Base-by-base conservation (phyloP, 192 early-diverging fungal genomes). In the Entomortierella chlamydospora region DNA sequence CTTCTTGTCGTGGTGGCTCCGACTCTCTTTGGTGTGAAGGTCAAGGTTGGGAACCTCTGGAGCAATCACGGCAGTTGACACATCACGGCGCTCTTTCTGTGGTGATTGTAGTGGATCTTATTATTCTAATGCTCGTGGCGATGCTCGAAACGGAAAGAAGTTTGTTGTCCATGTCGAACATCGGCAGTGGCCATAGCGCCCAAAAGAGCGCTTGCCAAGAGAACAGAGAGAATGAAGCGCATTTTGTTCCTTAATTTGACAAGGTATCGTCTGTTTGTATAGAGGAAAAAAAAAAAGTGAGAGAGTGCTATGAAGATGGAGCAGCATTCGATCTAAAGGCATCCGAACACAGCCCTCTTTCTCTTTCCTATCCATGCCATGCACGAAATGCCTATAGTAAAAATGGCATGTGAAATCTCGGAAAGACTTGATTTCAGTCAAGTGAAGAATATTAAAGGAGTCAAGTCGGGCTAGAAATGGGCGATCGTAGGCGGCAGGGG, bases 141-240 rank as follows among this genome's bases (percentile, higher is more conserved):
- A 17, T 52, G 60, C 30, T 68, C 66, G 42, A 77, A 65, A 26
- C 54, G 65, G 66, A 77, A 64, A 33, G 60, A 29, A 8, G 73
- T 54, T 15, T 68, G 73, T 26, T 68, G 65, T 23, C 58, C 58
- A 0, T 63, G 59, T 20, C 37, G 59, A 9, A 31, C 64, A 52
- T 77, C 73, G 23, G 66, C 64, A 31, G 54, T 30, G 47, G 53
- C 54, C 50, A 67, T 26, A 31, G 64, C 22, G 13, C 58, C 51
- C 28, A 74, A 17, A 10, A 67, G 39, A 13, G 72, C 59, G 12
- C 64, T 61, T 39, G 72, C 64, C 58, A 74, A 43, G 17, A 74
- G 57, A n/a, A 42, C 63, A 18, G 73, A 77, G 28, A 77, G 26
- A 63, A 68, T 68, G 23, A 77, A 63, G 28, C 66, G 64, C 73